Evolutionary conservation across 768 basidiomycete genomes (phyloP).

Genomic region (Xerocomellus intermedius): DNA sequence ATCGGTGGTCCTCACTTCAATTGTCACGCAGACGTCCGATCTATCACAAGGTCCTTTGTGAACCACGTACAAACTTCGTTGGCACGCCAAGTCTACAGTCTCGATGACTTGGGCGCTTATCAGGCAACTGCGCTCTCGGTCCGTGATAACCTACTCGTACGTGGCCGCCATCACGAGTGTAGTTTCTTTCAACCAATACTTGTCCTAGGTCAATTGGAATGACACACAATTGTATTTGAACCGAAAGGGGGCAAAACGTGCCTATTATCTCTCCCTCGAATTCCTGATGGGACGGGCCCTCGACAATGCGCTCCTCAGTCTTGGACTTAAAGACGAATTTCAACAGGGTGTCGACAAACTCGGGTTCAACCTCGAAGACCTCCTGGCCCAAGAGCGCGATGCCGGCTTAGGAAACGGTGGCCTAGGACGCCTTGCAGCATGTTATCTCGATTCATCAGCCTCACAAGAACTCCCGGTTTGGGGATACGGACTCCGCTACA

Average conservation of each 20-base stretch:
- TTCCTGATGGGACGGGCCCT: slow-evolving; percentile 84
- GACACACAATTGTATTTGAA: slow-evolving; percentile 74
- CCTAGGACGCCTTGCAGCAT: slow-evolving; percentile 92
- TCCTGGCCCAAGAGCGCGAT: slow-evolving; percentile 87
- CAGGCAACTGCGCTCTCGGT: slow-evolving; percentile 88
- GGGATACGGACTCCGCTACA: slow-evolving; percentile 93
- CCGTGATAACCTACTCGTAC: slow-evolving; percentile 82
- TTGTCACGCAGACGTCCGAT: slow-evolving; percentile 46
- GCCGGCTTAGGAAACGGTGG: slow-evolving; percentile 96
- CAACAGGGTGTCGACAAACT: slow-evolving; percentile 64
- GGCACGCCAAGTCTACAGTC: slow-evolving; percentile 87
- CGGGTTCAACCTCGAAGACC: slow-evolving; percentile 88
- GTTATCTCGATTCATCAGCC: slow-evolving; percentile 93
- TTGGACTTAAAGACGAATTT: slow-evolving; percentile 80
- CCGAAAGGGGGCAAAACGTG: slow-evolving; percentile 82
- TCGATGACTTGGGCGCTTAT: slow-evolving; percentile 85
- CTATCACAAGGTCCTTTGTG: slow-evolving; percentile 73
- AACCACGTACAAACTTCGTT: slow-evolving; percentile 87
- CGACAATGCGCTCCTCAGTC: slow-evolving; percentile 83
- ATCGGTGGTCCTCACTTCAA: neutral
- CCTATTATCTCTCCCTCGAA: slow-evolving; percentile 95
- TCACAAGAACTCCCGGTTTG: slow-evolving; percentile 90
- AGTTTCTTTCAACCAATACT: neutral
- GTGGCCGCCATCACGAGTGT: slow-evolving; percentile 16
- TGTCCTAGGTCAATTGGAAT: slow-evolving; percentile 74